Base-by-base conservation (phyloP, 2,329 filamentous ascomycete species). In the Fusarium abutilonis region DNA sequence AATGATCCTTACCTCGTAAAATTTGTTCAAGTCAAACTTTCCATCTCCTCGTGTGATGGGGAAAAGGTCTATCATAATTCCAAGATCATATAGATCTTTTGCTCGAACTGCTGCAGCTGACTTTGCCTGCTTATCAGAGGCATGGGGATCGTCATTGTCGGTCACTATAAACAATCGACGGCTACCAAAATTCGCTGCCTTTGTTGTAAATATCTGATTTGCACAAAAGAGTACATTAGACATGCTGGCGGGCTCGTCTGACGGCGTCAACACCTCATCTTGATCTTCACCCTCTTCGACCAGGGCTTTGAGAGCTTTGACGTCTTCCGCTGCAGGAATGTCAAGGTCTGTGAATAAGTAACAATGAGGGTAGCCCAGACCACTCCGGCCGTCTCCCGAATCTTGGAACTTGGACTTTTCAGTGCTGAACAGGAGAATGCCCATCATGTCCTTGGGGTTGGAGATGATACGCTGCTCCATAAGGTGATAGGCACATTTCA, bases 401-500 rank as follows among this genome's bases (percentile, higher is more conserved):
- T 88, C 86, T 41, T 89, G 86, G 63, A 93, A 93, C 68, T 89
- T 93, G 35, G 92, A 91, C 76, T 91, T 86, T 71, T 96, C 83
- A 0, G 95, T 99, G 9, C 93, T 93, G 73, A 96, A 99, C 1
- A 99, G 82, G 34, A 99, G 76, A 23, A 99, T 90, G 2, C 94
- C 93, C 85, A 99, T 97, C 91, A 97, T 96, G 61, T 99, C 95
- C 72, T 89, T 93, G 2, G 95, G 95, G 60, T 93, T 94, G 4
- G 94, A 94, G 69, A 99, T 98, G 76, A 99, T 98, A 69, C 95
- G 92, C 78, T 98, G 94, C 78, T 98, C 92, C 92, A 99, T 97
- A 49, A 99, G 82, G 72, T 92, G 87, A 72, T 96, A 96, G 55
- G 94, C 95, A 70, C 92, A 97, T 82, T 97, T 97, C 45, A 99